Conservation (phyloP, 2,329 filamentous ascomycete species). For the Lizonia empirigonia region DNA sequence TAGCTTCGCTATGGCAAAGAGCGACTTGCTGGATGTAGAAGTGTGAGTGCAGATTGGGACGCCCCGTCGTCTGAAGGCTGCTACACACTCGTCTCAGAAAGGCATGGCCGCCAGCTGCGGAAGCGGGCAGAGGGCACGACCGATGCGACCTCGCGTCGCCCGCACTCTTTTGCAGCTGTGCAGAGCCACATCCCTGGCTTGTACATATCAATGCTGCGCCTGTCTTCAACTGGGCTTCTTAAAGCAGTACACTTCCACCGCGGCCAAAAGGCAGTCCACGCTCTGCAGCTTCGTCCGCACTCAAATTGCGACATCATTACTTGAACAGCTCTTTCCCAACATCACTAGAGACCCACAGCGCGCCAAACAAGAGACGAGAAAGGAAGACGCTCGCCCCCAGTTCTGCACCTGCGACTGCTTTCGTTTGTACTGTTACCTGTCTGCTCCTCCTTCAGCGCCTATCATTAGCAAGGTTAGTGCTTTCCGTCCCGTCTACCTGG, state of each 20-base stretch:
- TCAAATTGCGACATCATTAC: constrained; percentile 41
- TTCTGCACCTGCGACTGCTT: constrained; percentile 13
- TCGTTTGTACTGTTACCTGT: constrained; percentile 18
- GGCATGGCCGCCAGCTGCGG: constrained; percentile 35
- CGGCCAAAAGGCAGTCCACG: constrained; percentile 29
- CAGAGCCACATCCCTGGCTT: constrained; percentile 33
- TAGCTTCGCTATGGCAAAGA: constrained; percentile 25
- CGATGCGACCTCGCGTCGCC: constrained; percentile 38
- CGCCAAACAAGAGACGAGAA: constrained; percentile 8
- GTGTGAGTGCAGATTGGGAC: constrained; percentile 32
- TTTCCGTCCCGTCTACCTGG: constrained; percentile 11
- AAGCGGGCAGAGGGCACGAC: constrained; percentile 39
- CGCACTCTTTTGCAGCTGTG: constrained; percentile 31
- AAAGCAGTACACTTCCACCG: constrained; percentile 37
- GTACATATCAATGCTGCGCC: constrained; percentile 29
- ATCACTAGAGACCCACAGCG: constrained; percentile 31
- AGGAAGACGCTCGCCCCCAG: constrained; percentile 7
- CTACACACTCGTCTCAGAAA: constrained; percentile 37
- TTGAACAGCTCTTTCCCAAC: constrained; percentile 41
- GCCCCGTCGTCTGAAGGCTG: constrained; percentile 32
- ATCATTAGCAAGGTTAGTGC: constrained; percentile 33
- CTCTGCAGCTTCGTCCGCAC: constrained; percentile 32
- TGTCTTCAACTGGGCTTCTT: constrained; percentile 32
- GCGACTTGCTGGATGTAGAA: constrained; percentile 28
- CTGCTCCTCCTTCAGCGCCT: constrained; percentile 17